Conservation (phyloP, 768 basidiomycete species). For the Crepidotus variabilis region DNA sequence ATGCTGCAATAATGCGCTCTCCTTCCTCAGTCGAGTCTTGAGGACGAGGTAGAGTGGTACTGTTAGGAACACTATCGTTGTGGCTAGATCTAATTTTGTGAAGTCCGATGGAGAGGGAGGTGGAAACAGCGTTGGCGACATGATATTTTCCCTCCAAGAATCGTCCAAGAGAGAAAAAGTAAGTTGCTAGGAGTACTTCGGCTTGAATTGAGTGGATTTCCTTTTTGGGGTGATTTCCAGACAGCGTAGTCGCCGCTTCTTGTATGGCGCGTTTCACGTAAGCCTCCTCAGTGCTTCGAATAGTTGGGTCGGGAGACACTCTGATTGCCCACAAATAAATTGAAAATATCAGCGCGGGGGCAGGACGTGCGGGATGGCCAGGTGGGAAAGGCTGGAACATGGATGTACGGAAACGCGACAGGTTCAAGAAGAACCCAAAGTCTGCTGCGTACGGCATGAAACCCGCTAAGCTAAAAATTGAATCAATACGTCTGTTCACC, state of each 20-base stretch:
- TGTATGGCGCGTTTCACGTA: constrained; percentile 42
- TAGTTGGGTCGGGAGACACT: constrained; percentile 24
- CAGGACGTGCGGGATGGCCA: constrained; percentile 31
- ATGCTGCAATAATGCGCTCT: constrained; percentile 32
- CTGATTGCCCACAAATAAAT: constrained; percentile 37
- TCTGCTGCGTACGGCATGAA: constrained; percentile 49
- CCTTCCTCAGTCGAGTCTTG: constrained; percentile 30
- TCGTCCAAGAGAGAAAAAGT: constrained; percentile 49
- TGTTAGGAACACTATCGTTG: constrained; percentile 3
- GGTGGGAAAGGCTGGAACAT: constrained; percentile 25
- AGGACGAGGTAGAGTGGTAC: constrained; percentile 11
- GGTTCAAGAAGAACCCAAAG: constrained; percentile 56
- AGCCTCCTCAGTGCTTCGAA: constrained; percentile 24
- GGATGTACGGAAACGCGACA: constrained; percentile 39
- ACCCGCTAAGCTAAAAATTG: constrained; percentile 22
- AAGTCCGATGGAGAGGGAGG: constrained; percentile 31
- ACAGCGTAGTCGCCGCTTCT: constrained; percentile 32
- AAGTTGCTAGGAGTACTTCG: constrained; percentile 52
- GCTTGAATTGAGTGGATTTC: constrained; percentile 50
- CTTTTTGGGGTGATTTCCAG: constrained; percentile 33
- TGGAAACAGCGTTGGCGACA: constrained; percentile 32
- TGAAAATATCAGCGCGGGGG: constrained; percentile 33
- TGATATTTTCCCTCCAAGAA: constrained; percentile 43
- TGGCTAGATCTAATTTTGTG: constrained; percentile 28
- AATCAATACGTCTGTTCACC: constrained; percentile 2